Conservation (phyloP, 176 grass and related monocot species). For the Aegilops bicornis region DNA sequence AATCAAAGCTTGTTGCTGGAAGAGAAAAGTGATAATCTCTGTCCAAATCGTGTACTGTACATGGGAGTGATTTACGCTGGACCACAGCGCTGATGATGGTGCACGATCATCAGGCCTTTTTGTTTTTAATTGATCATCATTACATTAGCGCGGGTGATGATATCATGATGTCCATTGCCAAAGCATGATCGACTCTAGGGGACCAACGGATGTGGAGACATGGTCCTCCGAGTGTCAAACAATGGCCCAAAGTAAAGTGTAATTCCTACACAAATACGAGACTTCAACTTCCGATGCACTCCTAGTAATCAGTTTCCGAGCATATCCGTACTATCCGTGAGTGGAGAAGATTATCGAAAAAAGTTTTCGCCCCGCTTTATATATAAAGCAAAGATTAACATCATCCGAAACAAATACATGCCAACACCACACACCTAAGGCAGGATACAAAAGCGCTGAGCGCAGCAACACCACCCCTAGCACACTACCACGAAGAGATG, state of each 20-base stretch:
- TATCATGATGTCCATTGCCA: background rate
- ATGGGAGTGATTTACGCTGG: constrained; percentile 21
- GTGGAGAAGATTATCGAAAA: too few relatives aligned
- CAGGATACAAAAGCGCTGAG: too few relatives aligned
- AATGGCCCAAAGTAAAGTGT: background rate
- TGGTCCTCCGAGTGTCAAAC: constrained; percentile 51
- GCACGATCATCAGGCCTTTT: background rate
- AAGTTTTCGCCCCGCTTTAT: too few relatives aligned
- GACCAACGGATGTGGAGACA: constrained; percentile 32
- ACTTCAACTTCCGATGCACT: too few relatives aligned
- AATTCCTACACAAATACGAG: too few relatives aligned
- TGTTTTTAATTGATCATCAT: constrained; percentile 5
- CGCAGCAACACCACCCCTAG: too few relatives aligned
- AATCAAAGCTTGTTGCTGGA: background rate
- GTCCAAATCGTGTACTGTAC: background rate
- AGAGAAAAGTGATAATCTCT: background rate
- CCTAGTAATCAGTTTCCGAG: too few relatives aligned
- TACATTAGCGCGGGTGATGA: constrained; percentile 8
- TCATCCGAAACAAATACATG: too few relatives aligned
- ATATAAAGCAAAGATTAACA: too few relatives aligned
- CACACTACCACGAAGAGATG: too few relatives aligned
- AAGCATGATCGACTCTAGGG: background rate
- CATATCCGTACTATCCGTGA: too few relatives aligned
- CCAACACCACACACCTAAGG: too few relatives aligned
- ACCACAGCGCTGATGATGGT: constrained; percentile 28